phyloP scores from a whole-genome alignment of 192 early-diverging fungal species.

The Paraglomus brasilianum region DNA sequence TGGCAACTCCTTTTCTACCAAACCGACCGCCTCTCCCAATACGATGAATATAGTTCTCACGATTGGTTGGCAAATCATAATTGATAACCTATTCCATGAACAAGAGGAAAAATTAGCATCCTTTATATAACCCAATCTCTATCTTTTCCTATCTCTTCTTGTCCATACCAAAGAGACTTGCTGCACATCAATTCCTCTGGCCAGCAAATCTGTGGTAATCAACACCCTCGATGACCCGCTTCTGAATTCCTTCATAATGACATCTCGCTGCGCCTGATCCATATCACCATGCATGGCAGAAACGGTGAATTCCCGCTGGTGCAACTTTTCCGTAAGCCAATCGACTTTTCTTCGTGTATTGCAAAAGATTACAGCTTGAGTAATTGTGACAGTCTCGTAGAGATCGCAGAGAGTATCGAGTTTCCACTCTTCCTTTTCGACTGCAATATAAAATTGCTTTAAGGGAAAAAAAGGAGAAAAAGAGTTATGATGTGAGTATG shows the following conservation, averaged over 20 bases:
- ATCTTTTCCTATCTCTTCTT: no score
- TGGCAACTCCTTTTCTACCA: conserved; percentile 99
- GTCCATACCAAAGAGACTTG: conserved; percentile 95
- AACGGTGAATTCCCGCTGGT: conserved; percentile 88
- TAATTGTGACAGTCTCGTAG: conserved; percentile 97
- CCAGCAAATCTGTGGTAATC: conserved; percentile 96
- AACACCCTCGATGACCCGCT: conserved; percentile 94
- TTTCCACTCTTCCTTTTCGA: conserved; percentile 99
- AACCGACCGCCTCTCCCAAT: conserved; percentile 99
- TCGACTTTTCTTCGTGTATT: conserved; percentile 99
- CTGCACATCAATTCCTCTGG: conserved; percentile 99
- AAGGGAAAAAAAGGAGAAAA: conserved; percentile 31
- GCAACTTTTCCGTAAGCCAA: conserved; percentile 97
- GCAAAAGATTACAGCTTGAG: conserved; percentile 99
- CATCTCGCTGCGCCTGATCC: conserved; percentile 93
- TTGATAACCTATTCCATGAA: conserved; percentile 39
- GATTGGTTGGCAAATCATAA: conserved; percentile 97
- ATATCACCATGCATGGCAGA: conserved; percentile 99
- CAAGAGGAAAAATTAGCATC: no score
- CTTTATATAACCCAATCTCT: no score
- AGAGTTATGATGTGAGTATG: no score
- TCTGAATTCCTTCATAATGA: conserved; percentile 99
- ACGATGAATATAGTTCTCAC: conserved; percentile 99
- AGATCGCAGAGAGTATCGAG: conserved; percentile 97
- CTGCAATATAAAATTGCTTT: conserved; percentile 97